A percentile compares a stretch with the other conserved stretches of the same genome.
Conservation (phyloP, 2,329 filamentous ascomycete genomes). For the Clarireedia hainanense region DNA sequence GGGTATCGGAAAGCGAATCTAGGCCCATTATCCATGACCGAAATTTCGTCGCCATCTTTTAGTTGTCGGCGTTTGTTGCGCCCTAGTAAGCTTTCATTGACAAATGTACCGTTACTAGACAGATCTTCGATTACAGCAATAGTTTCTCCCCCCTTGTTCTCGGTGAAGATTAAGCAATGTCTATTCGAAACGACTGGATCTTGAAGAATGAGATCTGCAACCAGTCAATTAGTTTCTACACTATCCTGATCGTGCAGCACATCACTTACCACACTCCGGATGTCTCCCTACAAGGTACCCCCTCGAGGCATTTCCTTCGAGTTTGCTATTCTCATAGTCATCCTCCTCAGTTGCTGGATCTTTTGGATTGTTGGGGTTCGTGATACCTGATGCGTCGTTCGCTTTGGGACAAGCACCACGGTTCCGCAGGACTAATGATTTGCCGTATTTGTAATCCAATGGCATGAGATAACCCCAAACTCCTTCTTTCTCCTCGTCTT, state of each 20-base stretch:
- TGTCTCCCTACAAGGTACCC: conserved; percentile 91
- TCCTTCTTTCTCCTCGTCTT: conserved; percentile 66
- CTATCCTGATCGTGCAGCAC: conserved; percentile 3
- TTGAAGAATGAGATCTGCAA: conserved; percentile 62
- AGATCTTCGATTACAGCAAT: conserved; percentile 82
- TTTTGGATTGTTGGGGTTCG: conserved; percentile 39
- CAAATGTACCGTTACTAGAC: conserved; percentile 92
- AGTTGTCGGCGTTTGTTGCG: conserved; percentile 87
- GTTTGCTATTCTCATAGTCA: conserved; percentile 54
- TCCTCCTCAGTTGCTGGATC: conserved; percentile 46
- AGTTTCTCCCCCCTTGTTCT: conserved; percentile 49
- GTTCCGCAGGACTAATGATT: conserved; percentile 67
- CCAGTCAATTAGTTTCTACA: not conserved
- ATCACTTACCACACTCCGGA: conserved; percentile 75
- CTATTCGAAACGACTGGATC: conserved; percentile 82
- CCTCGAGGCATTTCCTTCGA: conserved; percentile 56
- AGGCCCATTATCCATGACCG: conserved; percentile 67
- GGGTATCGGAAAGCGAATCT: conserved; percentile 92
- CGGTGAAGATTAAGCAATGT: conserved; percentile 62
- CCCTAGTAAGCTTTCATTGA: conserved; percentile 86
- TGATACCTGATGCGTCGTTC: conserved; percentile 35
- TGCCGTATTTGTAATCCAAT: conserved; percentile 61
- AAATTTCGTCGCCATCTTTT: conserved; percentile 83
- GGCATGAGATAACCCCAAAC: conserved; percentile 96
- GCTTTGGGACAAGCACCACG: conserved; percentile 62